Conservation (phyloP, 805 yeast species). For the Yarrowia porcina region DNA sequence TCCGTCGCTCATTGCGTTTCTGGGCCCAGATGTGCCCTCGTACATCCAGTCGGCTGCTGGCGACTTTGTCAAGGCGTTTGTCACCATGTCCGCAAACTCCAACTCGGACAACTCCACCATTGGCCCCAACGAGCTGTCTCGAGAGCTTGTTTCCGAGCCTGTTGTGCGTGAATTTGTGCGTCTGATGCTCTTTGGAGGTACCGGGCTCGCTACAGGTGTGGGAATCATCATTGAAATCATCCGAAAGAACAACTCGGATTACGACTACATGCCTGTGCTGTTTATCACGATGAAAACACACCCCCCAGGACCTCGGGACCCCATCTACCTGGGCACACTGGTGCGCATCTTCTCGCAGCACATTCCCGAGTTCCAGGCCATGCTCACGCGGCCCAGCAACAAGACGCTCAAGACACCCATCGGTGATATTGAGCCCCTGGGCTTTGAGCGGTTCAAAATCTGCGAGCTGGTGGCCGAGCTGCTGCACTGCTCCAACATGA, state of each 20-base stretch:
- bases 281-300: constrained; percentile 79
- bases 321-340: constrained; percentile 85
- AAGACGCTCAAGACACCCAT: constrained; percentile 56
- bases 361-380: constrained; percentile 63
- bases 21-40: constrained; percentile 65
- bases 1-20: constrained; percentile 63
- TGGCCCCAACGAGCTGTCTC: constrained; percentile 91
- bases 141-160: constrained; percentile 79
- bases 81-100: constrained; percentile 89
- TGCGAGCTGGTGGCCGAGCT: constrained; percentile 92
- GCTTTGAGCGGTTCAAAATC: constrained; percentile 85
- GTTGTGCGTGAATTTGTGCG: constrained; percentile 64
- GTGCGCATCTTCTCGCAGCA: constrained; percentile 72
- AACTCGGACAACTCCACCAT: constrained; percentile 86
- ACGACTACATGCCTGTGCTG: constrained; percentile 83
- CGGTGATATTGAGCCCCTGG: constrained; percentile 69
- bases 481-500: constrained; percentile 97
- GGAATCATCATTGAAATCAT: constrained; percentile 92
- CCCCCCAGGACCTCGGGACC: constrained; percentile 91
- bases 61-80: constrained; percentile 89
- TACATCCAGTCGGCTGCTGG: constrained; percentile 90
- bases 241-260: constrained; percentile 93
- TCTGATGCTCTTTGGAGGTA: constrained; percentile 72
- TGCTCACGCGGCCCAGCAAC: constrained; percentile 46
- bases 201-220: constrained; percentile 89